Conservation (phyloP, 768 basidiomycete genomes). For the Leucocoprinus sp. region DNA sequence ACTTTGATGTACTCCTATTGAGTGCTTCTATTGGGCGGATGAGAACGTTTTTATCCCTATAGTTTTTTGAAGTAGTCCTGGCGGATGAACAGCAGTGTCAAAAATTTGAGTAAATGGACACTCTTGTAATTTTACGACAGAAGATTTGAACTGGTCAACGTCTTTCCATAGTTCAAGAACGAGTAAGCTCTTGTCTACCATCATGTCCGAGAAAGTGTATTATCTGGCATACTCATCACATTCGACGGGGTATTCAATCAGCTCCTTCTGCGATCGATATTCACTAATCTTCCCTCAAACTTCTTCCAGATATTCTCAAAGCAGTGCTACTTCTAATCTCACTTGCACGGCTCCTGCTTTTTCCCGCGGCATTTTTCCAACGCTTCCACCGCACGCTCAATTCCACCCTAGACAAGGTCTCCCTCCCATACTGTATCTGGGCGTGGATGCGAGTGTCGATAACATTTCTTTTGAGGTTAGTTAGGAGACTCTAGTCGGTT, state of each 20-base stretch:
- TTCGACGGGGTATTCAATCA: conserved; percentile 45
- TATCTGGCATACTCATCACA: conserved; percentile 61
- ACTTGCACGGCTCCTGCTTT: conserved; percentile 27
- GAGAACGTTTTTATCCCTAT: conserved; percentile 27
- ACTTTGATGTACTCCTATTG: too few relatives aligned
- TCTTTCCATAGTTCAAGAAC: conserved; percentile 71
- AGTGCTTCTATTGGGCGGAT: too few relatives aligned
- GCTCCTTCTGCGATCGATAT: conserved; percentile 48
- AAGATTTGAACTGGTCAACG: conserved; percentile 59
- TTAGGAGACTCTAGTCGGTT: too few relatives aligned
- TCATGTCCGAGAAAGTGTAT: conserved; percentile 11
- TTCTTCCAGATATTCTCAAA: conserved; percentile 71
- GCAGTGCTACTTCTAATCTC: conserved; percentile 50
- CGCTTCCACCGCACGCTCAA: too few relatives aligned
- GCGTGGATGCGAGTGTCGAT: too few relatives aligned
- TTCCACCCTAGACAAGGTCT: too few relatives aligned
- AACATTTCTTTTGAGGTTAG: too few relatives aligned
- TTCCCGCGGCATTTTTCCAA: too few relatives aligned
- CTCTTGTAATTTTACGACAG: conserved; percentile 65
- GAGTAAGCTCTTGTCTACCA: conserved; percentile 37
- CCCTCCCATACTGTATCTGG: too few relatives aligned
- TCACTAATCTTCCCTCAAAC: conserved; percentile 62
- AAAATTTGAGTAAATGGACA: conserved; percentile 21
- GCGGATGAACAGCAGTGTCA: conserved; percentile 1
- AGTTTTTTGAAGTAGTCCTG: conserved; percentile 61